Conservation (phyloP, 352 stramenopile species). For the Thalassiosira exigua region DNA sequence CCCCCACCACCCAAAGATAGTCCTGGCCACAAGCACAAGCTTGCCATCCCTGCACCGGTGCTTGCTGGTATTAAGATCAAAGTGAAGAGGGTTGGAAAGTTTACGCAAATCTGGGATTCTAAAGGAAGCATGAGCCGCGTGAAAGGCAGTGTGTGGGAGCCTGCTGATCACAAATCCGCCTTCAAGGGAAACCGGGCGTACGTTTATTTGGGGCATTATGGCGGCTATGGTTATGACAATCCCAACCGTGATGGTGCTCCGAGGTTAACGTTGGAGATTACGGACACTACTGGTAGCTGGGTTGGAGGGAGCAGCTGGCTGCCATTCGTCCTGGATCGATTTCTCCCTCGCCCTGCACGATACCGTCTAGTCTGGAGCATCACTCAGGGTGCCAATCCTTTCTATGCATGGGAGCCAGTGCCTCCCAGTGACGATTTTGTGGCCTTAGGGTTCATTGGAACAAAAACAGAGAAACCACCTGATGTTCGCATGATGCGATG, state of each 20-base stretch:
- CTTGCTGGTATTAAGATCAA: constrained; percentile 89
- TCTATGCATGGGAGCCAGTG: constrained; percentile 90
- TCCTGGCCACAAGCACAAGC: constrained; percentile 75
- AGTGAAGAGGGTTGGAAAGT: constrained; percentile 85
- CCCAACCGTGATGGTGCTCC: constrained; percentile 79
- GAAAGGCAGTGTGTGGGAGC: constrained; percentile 88
- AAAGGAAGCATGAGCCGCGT: constrained; percentile 87
- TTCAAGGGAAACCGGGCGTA: constrained; percentile 86
- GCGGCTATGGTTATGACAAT: constrained; percentile 83
- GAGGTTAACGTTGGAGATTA: constrained; percentile 87
- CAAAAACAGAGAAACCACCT: constrained; percentile 87
- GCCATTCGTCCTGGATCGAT: constrained; percentile 86
- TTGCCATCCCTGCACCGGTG: constrained; percentile 80
- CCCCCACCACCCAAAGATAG: constrained; percentile 81
- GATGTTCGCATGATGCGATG: constrained; percentile 88
- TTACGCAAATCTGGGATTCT: constrained; percentile 87
- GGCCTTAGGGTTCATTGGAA: constrained; percentile 88
- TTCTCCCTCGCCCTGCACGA: constrained; percentile 87
- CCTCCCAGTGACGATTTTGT: constrained; percentile 89
- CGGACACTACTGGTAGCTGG: constrained; percentile 86
- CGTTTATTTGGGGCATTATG: constrained; percentile 88
- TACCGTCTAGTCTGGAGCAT: constrained; percentile 90
- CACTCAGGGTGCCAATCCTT: constrained; percentile 86
- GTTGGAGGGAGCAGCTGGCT: constrained; percentile 88
- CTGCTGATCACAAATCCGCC: constrained; percentile 72